Conservation (phyloP, 192 early-diverging fungal species). For the Coemansia sp. region DNA sequence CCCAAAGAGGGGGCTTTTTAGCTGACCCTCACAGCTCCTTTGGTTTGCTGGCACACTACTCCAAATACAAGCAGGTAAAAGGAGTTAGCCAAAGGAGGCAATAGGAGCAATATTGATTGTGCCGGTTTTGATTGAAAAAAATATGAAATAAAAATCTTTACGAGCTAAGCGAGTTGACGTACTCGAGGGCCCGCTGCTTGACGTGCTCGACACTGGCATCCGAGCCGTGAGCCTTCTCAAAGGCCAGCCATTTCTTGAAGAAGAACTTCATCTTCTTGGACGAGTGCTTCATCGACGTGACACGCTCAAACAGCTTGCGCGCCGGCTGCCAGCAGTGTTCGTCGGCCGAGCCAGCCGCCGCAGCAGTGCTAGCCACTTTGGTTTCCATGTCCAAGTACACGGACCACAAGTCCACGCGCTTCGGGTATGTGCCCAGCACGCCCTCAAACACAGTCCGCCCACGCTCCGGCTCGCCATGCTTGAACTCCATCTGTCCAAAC, state of each 20-base stretch:
- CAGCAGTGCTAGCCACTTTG: constrained; percentile 6
- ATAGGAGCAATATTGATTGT: neutral
- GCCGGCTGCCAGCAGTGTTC: constrained; percentile 43
- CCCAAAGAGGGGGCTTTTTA: neutral
- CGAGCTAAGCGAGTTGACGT: constrained; percentile 62
- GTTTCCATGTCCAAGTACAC: constrained; percentile 98
- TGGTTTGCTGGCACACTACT: neutral
- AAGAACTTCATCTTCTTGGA: constrained; percentile 99
- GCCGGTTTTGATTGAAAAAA: neutral
- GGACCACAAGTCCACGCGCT: constrained; percentile 93
- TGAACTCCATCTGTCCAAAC: constrained; percentile 98
- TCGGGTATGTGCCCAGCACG: constrained; percentile 89
- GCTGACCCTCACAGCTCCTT: neutral
- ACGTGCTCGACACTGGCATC: constrained; percentile 82
- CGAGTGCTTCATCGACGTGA: constrained; percentile 86
- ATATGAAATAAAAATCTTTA: constrained; percentile 11
- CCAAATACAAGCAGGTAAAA: neutral
- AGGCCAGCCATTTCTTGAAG: constrained; percentile 97
- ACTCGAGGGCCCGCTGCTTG: constrained; percentile 82
- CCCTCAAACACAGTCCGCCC: constrained; percentile 98
- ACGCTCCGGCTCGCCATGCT: constrained; percentile 94
- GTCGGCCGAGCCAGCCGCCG: constrained; percentile 45
- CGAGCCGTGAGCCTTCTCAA: constrained; percentile 87
- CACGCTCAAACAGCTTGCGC: constrained; percentile 83
- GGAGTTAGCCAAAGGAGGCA: neutral